These are phyloP conservation scores for Epichloe hybrida DNA, from an alignment of 2,329 filamentous ascomycete genomes.

Conservation along the genomic window DNA sequence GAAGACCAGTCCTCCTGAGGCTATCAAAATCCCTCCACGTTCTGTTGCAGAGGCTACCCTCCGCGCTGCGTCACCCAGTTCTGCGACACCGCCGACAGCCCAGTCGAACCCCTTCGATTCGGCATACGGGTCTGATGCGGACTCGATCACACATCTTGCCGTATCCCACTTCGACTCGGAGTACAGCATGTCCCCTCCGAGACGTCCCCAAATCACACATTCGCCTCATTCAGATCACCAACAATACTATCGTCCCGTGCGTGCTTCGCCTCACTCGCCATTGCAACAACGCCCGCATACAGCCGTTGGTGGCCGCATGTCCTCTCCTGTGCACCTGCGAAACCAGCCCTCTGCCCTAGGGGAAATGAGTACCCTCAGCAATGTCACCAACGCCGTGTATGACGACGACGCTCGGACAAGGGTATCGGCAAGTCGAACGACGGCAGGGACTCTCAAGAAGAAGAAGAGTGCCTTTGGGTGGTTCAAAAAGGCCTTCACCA, in stretches of 20 bases:
- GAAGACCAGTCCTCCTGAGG: conserved; percentile 37
- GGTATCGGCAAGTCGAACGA: conserved; percentile 15
- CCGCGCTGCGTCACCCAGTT: conserved; percentile 19
- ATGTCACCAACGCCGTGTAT: conserved; percentile 33
- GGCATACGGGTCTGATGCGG: conserved; percentile 34
- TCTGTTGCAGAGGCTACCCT: conserved; percentile 10
- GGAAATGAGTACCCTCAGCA: conserved; percentile 43
- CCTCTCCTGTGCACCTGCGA: conserved; percentile 26
- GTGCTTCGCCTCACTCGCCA: conserved; percentile 49
- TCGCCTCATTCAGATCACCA: conserved; percentile 24
- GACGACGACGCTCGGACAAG: conserved; percentile 20
- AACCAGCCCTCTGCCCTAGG: conserved; percentile 40
- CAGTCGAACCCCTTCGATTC: conserved; percentile 27
- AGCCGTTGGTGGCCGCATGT: conserved; percentile 23
- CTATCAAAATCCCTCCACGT: conserved; percentile 38
- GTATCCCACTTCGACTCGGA: conserved; percentile 22
- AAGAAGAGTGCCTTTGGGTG: conserved; percentile 55
- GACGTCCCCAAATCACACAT: conserved; percentile 13
- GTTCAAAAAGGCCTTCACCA: conserved; percentile 55
- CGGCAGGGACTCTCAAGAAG: conserved; percentile 41
- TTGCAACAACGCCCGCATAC: conserved; percentile 47
- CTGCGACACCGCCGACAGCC: conserved; percentile 18
- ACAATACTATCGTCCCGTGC: conserved; percentile 48
- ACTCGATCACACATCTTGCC: conserved; percentile 21
- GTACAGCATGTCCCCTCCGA: conserved; percentile 13